A percentile compares a stretch with the other conserved stretches of the same genome.
These are phyloP conservation scores for Mariannaea elegans DNA, from an alignment of 2,329 filamentous ascomycete genomes.

Conservation along the genomic window DNA sequence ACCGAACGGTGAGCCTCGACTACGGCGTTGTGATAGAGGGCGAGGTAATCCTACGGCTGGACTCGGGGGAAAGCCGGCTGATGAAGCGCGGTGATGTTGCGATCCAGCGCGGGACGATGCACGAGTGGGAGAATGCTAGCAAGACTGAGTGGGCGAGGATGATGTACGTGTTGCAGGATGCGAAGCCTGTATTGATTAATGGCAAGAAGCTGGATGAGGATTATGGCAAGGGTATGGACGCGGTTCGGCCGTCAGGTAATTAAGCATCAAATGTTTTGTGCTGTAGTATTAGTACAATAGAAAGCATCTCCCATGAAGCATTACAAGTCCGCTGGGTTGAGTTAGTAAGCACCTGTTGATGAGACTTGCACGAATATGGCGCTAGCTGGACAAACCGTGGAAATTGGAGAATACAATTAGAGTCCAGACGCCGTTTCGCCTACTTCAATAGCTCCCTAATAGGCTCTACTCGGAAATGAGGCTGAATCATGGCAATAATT, in stretches of 20 bases:
- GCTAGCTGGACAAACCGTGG: neutral
- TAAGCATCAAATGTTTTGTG: too few species aligned
- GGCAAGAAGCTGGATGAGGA: slow-evolving; percentile 26
- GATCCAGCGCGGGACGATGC: slow-evolving; percentile 65
- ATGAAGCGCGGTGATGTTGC: slow-evolving; percentile 60
- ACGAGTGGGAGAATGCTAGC: slow-evolving; percentile 61
- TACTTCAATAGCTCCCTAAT: neutral
- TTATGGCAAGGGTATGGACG: slow-evolving; percentile 21
- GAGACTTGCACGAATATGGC: neutral
- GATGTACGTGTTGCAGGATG: slow-evolving; percentile 49
- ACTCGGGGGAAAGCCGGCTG: slow-evolving; percentile 54
- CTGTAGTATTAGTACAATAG: too few species aligned
- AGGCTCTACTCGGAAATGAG: slow-evolving; percentile 1
- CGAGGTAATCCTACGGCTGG: slow-evolving; percentile 60
- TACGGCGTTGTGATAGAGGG: slow-evolving; percentile 66
- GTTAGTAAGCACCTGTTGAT: too few species aligned
- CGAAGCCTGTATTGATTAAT: neutral
- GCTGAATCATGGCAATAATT: slow-evolving; percentile 17
- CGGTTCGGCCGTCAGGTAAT: slow-evolving; percentile 20
- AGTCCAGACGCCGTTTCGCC: neutral
- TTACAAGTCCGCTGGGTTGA: too few species aligned
- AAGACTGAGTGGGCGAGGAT: slow-evolving; percentile 56
- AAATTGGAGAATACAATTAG: slow-evolving; percentile 14
- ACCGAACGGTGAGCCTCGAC: slow-evolving; percentile 64
- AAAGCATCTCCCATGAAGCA: too few species aligned